phyloP scores from a whole-genome alignment of 202 grass and related monocot species.

The Bolboschoenoplectus hybrid region DNA sequence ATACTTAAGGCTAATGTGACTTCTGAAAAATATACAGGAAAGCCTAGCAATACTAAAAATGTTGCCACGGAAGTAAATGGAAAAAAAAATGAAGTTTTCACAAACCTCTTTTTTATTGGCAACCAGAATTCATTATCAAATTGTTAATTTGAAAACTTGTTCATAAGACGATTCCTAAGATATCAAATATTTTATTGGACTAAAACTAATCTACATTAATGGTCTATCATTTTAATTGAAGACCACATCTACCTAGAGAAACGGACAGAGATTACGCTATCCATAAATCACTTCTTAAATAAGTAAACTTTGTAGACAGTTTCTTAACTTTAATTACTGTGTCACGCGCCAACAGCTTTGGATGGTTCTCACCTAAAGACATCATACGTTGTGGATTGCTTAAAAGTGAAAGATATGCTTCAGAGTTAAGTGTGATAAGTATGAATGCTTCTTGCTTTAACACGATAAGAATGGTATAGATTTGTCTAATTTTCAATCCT shows the following conservation, averaged over 20 bases:
- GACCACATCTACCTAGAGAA: not conserved
- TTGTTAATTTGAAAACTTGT: conserved; percentile 11
- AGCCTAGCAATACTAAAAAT: conserved; percentile 11
- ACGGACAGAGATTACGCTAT: not conserved
- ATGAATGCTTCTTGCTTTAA: conserved; percentile 12
- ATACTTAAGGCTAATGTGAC: not conserved
- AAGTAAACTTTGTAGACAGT: conserved; percentile 9
- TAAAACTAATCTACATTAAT: conserved; percentile 3
- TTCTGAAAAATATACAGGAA: not conserved
- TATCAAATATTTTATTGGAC: not conserved
- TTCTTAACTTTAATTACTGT: conserved; percentile 28
- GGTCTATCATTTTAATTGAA: conserved; percentile 19
- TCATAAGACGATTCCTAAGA: not conserved
- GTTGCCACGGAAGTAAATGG: not conserved
- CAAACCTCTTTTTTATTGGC: not conserved
- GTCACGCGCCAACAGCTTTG: not conserved
- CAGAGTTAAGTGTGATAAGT: conserved; percentile 7
- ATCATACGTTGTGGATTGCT: not conserved
- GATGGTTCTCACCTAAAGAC: conserved; percentile 5
- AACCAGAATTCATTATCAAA: not conserved
- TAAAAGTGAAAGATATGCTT: not conserved
- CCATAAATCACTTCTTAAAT: conserved; percentile 21
- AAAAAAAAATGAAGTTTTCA: not conserved
- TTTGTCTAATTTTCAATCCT: conserved; percentile 27
- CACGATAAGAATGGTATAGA: conserved; percentile 30